These are phyloP conservation scores for Cenchrus purpureus DNA, from an alignment of 176 grass and related monocot genomes.

Conservation along the genomic window DNA sequence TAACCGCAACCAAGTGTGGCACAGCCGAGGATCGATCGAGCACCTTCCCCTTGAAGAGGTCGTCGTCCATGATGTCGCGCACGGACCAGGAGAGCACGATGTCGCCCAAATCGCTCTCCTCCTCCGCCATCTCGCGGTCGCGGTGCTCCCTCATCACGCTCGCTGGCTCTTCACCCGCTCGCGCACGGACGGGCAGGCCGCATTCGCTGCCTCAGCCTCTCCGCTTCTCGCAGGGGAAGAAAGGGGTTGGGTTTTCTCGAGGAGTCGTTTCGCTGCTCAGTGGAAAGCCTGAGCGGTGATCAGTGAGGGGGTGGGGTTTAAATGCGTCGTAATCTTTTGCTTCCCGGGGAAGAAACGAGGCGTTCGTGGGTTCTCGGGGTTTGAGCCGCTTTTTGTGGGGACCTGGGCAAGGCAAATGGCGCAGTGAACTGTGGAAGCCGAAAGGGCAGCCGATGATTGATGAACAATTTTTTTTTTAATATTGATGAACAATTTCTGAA, in stretches of 20 bases:
- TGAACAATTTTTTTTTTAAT: no score
- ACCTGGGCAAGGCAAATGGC: neutral
- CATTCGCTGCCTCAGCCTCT: neutral
- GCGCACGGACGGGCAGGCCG: conserved; percentile 16
- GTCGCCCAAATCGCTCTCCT: conserved; percentile 47
- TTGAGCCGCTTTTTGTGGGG: neutral
- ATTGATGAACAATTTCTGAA: no score
- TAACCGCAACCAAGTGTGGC: neutral
- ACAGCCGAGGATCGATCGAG: neutral
- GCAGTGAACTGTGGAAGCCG: neutral
- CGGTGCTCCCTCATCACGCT: conserved; percentile 9
- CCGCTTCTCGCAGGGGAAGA: no score
- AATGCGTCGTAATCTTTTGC: conserved; percentile 31
- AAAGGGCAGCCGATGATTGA: no score
- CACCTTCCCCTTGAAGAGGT: conserved; percentile 52
- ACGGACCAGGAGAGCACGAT: conserved; percentile 63
- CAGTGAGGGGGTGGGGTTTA: neutral
- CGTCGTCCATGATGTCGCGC: conserved; percentile 42
- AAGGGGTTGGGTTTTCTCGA: neutral
- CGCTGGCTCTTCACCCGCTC: neutral
- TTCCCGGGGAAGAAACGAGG: conserved; percentile 17
- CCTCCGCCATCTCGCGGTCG: conserved; percentile 3
- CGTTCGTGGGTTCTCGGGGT: neutral
- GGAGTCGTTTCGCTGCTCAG: conserved; percentile 15
- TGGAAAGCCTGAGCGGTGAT: neutral